Evolutionary conservation across 2,329 filamentous ascomycete genomes (phyloP).

Genomic region (Fusarium nematophilum): DNA sequence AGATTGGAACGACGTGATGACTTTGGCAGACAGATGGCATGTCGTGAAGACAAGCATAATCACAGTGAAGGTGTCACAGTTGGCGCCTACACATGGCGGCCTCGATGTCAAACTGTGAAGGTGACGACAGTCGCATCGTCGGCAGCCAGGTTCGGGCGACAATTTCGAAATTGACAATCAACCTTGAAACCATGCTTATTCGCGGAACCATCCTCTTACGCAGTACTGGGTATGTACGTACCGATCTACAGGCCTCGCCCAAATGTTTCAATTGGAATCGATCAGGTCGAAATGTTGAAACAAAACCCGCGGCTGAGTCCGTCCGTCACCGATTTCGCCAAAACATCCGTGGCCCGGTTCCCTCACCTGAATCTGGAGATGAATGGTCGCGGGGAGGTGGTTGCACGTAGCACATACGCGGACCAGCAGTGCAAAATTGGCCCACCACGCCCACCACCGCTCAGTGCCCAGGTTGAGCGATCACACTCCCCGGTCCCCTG

Average conservation of each 20-base stretch:
- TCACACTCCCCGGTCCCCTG: constrained; percentile 9
- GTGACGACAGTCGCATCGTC: neutral
- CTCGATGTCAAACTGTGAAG: too few species aligned
- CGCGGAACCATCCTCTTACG: too few species aligned
- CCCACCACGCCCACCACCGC: neutral
- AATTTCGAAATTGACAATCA: too few species aligned
- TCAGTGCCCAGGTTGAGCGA: neutral
- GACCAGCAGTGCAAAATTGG: too few species aligned
- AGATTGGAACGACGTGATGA: neutral
- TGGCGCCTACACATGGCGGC: too few species aligned
- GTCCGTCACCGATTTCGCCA: constrained; percentile 7
- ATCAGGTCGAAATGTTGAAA: constrained; percentile 2
- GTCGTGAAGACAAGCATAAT: neutral
- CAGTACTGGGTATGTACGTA: too few species aligned
- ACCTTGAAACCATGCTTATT: constrained; percentile 35
- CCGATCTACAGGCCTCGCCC: neutral
- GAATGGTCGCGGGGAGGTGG: neutral
- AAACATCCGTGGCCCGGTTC: constrained; percentile 4
- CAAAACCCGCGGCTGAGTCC: constrained; percentile 6
- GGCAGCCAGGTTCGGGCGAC: neutral
- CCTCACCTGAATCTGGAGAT: constrained; percentile 40
- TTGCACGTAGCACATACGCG: neutral
- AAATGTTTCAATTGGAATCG: neutral
- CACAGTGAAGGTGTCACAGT: too few species aligned
- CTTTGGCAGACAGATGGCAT: neutral